phyloP scores from a whole-genome alignment of 148 eudicot species.

The Polygonum aviculare region DNA sequence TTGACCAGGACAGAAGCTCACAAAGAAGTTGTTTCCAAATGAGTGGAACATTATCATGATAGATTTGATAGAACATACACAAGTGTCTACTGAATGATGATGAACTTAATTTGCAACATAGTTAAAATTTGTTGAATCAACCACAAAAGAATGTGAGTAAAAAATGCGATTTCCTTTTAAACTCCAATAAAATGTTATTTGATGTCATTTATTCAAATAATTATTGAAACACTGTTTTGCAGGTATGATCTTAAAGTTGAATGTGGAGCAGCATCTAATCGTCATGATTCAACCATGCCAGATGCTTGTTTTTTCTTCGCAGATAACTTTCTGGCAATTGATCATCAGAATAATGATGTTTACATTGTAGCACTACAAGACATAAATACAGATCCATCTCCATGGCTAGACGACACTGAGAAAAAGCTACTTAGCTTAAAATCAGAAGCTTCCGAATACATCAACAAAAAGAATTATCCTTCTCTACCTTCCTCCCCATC shows the following conservation, averaged over 20 bases:
- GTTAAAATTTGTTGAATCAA: not conserved
- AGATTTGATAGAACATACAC: not conserved
- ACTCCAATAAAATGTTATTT: not conserved
- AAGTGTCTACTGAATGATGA: not conserved
- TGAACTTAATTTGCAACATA: not conserved
- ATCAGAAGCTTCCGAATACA: slow-evolving; percentile 18
- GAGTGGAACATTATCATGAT: not conserved
- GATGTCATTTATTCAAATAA: not conserved
- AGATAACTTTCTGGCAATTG: slow-evolving; percentile 73
- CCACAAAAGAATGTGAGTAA: not conserved
- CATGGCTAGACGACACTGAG: slow-evolving; percentile 68
- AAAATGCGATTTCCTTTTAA: not conserved
- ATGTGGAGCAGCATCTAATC: slow-evolving; percentile 60
- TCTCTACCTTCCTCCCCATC: slow-evolving; percentile 19
- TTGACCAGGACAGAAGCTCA: not conserved
- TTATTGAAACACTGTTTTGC: slow-evolving; percentile 18
- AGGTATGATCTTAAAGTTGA: slow-evolving; percentile 94
- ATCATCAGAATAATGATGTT: slow-evolving; percentile 61
- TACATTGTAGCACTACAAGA: slow-evolving; percentile 40
- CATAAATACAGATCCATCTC: slow-evolving; percentile 16
- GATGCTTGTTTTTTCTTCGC: slow-evolving; percentile 95
- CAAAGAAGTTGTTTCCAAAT: not conserved
- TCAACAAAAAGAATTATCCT: slow-evolving; percentile 12
- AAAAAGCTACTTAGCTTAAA: slow-evolving; percentile 48
- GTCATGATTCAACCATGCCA: slow-evolving; percentile 62